Conservation (phyloP, 768 basidiomycete genomes). For the Tricholomella constricta region DNA sequence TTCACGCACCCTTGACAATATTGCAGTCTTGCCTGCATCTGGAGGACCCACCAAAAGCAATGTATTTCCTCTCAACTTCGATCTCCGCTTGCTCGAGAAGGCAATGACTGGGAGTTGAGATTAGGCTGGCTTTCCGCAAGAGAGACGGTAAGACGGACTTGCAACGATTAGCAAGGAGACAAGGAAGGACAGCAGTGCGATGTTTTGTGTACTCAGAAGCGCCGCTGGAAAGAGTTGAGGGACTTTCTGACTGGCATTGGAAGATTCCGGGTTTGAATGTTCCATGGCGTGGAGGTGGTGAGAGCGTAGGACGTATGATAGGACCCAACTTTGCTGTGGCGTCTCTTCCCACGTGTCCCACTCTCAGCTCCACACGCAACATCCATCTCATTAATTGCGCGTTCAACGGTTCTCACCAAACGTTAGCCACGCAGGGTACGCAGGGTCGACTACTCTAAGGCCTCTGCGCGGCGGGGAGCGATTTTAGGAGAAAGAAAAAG, state of each 20-base stretch:
- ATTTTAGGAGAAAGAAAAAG: too few relatives aligned
- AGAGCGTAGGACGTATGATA: too few relatives aligned
- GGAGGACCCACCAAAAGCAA: constrained; percentile 76
- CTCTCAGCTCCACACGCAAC: too few relatives aligned
- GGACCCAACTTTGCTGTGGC: too few relatives aligned
- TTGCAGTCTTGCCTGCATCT: constrained; percentile 81
- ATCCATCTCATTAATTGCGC: too few relatives aligned
- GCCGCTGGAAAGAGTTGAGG: background rate
- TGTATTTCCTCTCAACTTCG: constrained; percentile 53
- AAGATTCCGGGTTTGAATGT: background rate
- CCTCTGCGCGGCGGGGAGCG: too few relatives aligned
- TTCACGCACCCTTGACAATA: constrained; percentile 64
- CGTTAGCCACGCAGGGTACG: too few relatives aligned
- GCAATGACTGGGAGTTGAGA: constrained; percentile 39
- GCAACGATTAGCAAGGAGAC: constrained; percentile 9
- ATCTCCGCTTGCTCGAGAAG: constrained; percentile 44
- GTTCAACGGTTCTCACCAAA: too few relatives aligned
- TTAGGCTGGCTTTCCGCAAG: background rate
- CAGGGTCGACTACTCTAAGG: too few relatives aligned
- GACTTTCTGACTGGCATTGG: background rate
- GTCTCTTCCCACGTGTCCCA: too few relatives aligned
- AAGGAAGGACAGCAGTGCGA: constrained; percentile 13
- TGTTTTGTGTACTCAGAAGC: background rate
- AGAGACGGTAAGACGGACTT: constrained; percentile 5
- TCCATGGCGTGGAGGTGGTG: background rate